Base-by-base conservation (phyloP, 306 rosid genomes). In the Citrullus mucosospermus region DNA sequence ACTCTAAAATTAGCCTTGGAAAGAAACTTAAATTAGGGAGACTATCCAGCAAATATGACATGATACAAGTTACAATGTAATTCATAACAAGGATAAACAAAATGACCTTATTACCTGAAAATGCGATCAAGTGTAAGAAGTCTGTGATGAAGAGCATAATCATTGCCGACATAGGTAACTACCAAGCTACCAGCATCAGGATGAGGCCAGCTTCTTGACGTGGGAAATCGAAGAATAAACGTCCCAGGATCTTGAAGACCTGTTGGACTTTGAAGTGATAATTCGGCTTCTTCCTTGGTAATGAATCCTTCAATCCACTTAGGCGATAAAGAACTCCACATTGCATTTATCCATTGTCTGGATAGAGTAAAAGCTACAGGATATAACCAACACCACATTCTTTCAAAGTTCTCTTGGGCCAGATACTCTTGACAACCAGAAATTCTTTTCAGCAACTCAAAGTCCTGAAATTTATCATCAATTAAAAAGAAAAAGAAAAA, bases 191-290 rank as follows among this genome's bases (percentile, higher is more conserved):
- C 98, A 5, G 98, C 96, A 87, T 95, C 98, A 6, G 98, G 98
- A 77, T 95, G 98, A 60, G 98, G 98, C 98, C 98, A 95, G 81
- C 93, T 95, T 85, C 98, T 83, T 18, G 98, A 95, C 75, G 96
- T 92, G 13, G 98, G 98, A 80, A 95, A 95, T 48, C 98, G 85
- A 38, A 95, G 95, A 74, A 92, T 73, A 90, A 95, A 95, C 10
- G 97, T 92, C 77, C 98, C 98, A 0, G 96, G 96, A 79, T 89
- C 96, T 82, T 94, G 96, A 78, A 92, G 85, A 65, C 98, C 96
- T 73, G 85, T 82, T 0, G 96, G 84, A 74, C 96, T 93, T 87
- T 84, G 96, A 84, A 95, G 97, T 43, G 98, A 89, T 78, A 86
- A 83, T 80, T 95, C 97, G 38, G 98, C 93, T 78, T 95, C 98